Base-by-base conservation (phyloP, 805 yeast species). In the Kurtzmaniella cleridarum region DNA sequence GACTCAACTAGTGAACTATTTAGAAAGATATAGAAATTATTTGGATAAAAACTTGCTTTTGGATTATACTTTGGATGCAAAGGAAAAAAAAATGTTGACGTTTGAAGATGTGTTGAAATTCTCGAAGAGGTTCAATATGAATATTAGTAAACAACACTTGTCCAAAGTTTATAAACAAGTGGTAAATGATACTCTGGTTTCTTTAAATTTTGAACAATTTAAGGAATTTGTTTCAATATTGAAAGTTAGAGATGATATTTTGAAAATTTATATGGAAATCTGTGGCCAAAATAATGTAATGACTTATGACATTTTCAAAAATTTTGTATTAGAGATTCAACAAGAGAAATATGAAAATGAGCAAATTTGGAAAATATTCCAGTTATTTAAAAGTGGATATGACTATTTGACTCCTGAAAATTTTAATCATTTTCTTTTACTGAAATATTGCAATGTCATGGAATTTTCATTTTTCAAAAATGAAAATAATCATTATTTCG, bases 31-130 rank as follows among this genome's bases (percentile, higher is more conserved):
- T 31, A 58, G 85, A 11, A 75, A 82, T 1, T 73, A 78, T 29
- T 79, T 86, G 1, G 79, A 81, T 35, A 79, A 73, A 29, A 71
- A 72, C 44, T 79, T 83, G 48, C 57, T 62, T 12, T 53, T 66
- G 9, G 68, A 70, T 44, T 51, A 60, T 32, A 65, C 62, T 30
- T 42, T 45, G 2, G 8, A 20, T 20, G 5, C 24, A 20, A 20
- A 20, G 8, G 24, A 20, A 20, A 62, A 63, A 34, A 53, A 64
- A 41, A 49, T 45, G 33, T 55, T 84, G 6, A 61, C 79, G 0
- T 84, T 85, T 53, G 77, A 76, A 7, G 91, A 86, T 41, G 82
- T 90, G 2, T 59, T 78, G 42, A 76, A 72, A 41, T 69, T 87
- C 26, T 73, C 93, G 26, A 71, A 72, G 24, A 69, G 84, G 42